Percentiles rank a stretch among this genome's conserved stretches.
These are phyloP conservation scores for Neofusicoccum cordaticola DNA, from an alignment of 2,329 filamentous ascomycete genomes.

Conservation along the genomic window DNA sequence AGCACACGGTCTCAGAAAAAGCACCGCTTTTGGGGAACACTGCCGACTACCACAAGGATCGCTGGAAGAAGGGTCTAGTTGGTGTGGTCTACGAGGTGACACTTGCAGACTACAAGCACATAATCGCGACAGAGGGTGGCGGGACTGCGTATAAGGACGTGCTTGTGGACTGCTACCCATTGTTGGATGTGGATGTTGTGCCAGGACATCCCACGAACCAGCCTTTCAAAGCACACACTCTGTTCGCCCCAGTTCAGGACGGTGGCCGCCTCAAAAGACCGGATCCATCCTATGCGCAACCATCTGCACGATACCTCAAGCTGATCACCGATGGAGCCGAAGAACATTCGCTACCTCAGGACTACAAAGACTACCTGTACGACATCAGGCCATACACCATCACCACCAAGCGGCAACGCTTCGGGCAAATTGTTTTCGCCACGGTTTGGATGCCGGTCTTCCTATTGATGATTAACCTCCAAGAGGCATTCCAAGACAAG, in stretches of 20 bases:
- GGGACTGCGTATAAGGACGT: conserved; percentile 83
- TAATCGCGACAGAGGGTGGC: conserved; percentile 87
- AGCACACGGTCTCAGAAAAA: conserved; percentile 28
- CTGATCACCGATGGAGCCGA: conserved; percentile 74
- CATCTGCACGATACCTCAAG: conserved; percentile 78
- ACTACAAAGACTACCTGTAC: conserved; percentile 73
- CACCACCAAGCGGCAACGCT: conserved; percentile 63
- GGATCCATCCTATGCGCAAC: conserved; percentile 71
- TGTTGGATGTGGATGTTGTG: conserved; percentile 58
- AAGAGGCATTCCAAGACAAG: conserved; percentile 57
- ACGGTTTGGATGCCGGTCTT: conserved; percentile 59
- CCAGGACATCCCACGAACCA: conserved; percentile 60
- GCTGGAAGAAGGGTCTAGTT: conserved; percentile 79
- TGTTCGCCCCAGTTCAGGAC: conserved; percentile 62
- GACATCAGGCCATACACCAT: conserved; percentile 67
- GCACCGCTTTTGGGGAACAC: conserved; percentile 24
- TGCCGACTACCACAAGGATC: conserved; percentile 50
- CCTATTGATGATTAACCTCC: conserved; percentile 50
- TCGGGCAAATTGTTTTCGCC: conserved; percentile 65
- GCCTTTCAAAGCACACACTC: conserved; percentile 79
- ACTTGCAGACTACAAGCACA: conserved; percentile 72
- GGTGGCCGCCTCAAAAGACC: conserved; percentile 55
- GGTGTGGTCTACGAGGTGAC: conserved; percentile 97
- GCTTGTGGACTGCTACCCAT: conserved; percentile 70
- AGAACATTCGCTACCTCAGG: conserved; percentile 75